These are phyloP conservation scores for Debaryomyces singareniensis DNA, from an alignment of 1,139 yeast species.

Conservation along the genomic window DNA sequence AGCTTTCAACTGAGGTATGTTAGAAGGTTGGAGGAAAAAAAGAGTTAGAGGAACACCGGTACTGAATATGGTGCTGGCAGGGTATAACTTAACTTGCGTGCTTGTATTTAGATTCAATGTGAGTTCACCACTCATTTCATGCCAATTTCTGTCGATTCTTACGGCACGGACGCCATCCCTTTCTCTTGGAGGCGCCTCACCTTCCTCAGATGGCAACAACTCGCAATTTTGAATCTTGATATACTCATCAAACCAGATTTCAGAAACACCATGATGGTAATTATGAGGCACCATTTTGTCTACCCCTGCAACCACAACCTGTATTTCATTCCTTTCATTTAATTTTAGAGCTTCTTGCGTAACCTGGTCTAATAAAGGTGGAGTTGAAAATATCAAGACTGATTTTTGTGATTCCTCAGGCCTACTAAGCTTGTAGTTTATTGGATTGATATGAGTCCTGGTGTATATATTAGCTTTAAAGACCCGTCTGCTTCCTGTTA, in stretches of 20 bases:
- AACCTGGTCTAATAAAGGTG: constrained; percentile 29
- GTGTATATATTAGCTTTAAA: background rate
- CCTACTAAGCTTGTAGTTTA: constrained; percentile 6
- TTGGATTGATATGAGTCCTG: constrained; percentile 18
- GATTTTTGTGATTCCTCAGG: constrained; percentile 16
- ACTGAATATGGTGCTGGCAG: constrained; percentile 38
- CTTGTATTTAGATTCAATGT: constrained; percentile 12
- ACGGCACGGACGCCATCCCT: constrained; percentile 31
- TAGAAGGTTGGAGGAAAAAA: constrained; percentile 25
- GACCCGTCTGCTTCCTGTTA: too few species aligned
- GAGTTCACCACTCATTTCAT: constrained; percentile 21
- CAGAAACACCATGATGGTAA: constrained; percentile 37
- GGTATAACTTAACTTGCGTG: constrained; percentile 16
- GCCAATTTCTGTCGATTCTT: constrained; percentile 35
- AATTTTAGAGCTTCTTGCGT: constrained; percentile 27
- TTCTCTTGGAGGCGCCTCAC: constrained; percentile 8
- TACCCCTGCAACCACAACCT: constrained; percentile 43
- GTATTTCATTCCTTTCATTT: constrained; percentile 23
- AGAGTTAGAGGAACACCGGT: constrained; percentile 32
- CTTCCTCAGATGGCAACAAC: constrained; percentile 14
- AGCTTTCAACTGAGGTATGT: constrained; percentile 8
- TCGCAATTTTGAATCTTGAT: constrained; percentile 17
- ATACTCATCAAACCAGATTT: constrained; percentile 38
- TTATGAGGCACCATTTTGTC: constrained; percentile 38
- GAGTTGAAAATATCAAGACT: constrained; percentile 36